phyloP scores from a whole-genome alignment of 2,329 filamentous ascomycete species.

The Myriosclerotinia duriaeana region DNA sequence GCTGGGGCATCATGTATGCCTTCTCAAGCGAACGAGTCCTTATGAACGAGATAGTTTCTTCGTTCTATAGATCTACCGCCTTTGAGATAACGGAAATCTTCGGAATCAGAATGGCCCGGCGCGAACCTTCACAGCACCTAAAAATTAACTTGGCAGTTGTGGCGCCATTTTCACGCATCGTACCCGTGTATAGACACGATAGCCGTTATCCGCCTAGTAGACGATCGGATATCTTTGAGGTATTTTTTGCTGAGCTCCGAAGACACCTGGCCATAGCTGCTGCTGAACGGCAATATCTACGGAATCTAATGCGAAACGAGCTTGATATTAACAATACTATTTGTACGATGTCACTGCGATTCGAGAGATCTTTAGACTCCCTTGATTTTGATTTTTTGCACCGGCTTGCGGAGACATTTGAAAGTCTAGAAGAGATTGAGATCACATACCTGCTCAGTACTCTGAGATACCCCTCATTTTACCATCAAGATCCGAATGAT shows the following conservation, averaged over 20 bases:
- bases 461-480: neutral
- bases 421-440: neutral
- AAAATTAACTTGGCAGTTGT: neutral
- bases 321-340: neutral
- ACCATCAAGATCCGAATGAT: neutral
- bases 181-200: neutral
- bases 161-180: neutral
- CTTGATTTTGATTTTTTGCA: neutral
- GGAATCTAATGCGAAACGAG: neutral
- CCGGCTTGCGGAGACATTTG: neutral
- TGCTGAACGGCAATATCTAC: neutral
- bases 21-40: neutral
- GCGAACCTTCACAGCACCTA: neutral
- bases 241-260: neutral
- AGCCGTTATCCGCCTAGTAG: neutral
- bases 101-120: neutral
- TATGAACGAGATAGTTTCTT: neutral
- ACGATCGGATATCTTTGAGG: neutral
- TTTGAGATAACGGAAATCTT: neutral
- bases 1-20: neutral
- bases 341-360: neutral
- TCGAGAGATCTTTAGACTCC: neutral
- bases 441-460: neutral
- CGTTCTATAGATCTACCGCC: neutral
- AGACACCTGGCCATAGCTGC: neutral